Conservation (phyloP, 805 yeast genomes). For the Saccharomyces eubayanus region DNA sequence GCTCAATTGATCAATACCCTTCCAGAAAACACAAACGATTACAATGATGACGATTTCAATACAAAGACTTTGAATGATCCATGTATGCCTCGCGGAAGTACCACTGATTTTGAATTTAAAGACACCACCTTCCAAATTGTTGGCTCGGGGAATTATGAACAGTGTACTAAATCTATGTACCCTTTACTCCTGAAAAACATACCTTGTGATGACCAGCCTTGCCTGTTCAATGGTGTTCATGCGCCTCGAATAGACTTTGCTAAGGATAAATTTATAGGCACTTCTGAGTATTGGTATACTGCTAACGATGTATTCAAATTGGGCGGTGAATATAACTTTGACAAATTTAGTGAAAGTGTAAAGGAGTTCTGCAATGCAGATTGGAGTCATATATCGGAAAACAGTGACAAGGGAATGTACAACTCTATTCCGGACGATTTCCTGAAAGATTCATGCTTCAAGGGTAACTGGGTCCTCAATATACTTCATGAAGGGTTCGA, state of each 20-base stretch:
- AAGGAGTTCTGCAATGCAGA: slow-evolving; percentile 65
- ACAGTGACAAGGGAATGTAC: slow-evolving; percentile 48
- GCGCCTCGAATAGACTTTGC: slow-evolving; percentile 81
- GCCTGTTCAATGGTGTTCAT: slow-evolving; percentile 90
- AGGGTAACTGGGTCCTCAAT: slow-evolving; percentile 89
- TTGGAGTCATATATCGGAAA: slow-evolving; percentile 53
- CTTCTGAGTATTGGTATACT: slow-evolving; percentile 96
- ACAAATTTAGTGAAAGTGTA: slow-evolving; percentile 56
- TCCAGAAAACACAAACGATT: slow-evolving; percentile 40
- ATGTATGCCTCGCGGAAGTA: slow-evolving; percentile 65
- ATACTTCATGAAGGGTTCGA: slow-evolving; percentile 88
- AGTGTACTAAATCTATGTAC: slow-evolving; percentile 62
- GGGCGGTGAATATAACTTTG: slow-evolving; percentile 82
- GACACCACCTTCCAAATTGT: slow-evolving; percentile 40
- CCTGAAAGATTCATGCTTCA: slow-evolving; percentile 77
- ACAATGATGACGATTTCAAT: slow-evolving; percentile 38
- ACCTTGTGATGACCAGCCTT: slow-evolving; percentile 83
- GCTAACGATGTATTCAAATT: slow-evolving; percentile 83
- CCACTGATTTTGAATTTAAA: slow-evolving; percentile 39
- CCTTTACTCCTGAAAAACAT: slow-evolving; percentile 70
- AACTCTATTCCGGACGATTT: slow-evolving; percentile 47
- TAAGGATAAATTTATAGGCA: slow-evolving; percentile 79
- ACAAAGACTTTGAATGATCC: slow-evolving; percentile 52
- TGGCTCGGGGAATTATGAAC: slow-evolving; percentile 75
- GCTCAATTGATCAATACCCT: slow-evolving; percentile 43